Percentiles rank a stretch among this genome's conserved stretches.
phyloP scores from a whole-genome alignment of 345 rosid species.

The Gossypium sturtianum region DNA sequence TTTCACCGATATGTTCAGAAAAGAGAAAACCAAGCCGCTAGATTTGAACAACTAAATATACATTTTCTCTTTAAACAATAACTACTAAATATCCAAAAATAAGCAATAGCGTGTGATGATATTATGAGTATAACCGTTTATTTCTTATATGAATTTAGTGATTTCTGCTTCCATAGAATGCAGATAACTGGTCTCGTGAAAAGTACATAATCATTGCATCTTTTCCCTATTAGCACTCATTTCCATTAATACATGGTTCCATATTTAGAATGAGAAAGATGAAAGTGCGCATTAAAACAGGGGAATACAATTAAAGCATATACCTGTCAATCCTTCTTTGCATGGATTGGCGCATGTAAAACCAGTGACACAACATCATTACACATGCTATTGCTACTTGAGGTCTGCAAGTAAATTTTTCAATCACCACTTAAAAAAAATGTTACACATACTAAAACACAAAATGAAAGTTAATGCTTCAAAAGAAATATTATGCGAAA shows the following conservation, averaged over 20 bases:
- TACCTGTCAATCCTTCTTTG: constrained; percentile 58
- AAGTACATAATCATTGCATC: neutral
- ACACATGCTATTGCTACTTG: constrained; percentile 52
- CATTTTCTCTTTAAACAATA: neutral
- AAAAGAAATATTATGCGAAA: neutral
- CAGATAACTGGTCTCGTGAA: neutral
- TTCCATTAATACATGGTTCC: neutral
- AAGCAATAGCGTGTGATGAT: neutral
- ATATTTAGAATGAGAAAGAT: neutral
- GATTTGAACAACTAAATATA: neutral
- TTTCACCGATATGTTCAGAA: neutral
- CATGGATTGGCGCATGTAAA: constrained; percentile 59
- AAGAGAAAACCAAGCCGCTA: neutral
- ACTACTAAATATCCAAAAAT: neutral
- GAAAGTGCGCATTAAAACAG: neutral
- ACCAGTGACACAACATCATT: constrained; percentile 58
- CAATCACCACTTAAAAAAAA: constrained; percentile 15
- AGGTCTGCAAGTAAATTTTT: constrained; percentile 39
- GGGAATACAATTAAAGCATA: neutral
- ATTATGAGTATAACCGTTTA: neutral
- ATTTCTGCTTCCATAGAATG: neutral
- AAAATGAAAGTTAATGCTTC: neutral
- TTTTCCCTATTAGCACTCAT: neutral
- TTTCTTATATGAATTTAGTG: neutral
- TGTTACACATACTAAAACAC: neutral